Conservation (phyloP, 1,284 basidiomycete genomes). For the Irpex rosettiformis region DNA sequence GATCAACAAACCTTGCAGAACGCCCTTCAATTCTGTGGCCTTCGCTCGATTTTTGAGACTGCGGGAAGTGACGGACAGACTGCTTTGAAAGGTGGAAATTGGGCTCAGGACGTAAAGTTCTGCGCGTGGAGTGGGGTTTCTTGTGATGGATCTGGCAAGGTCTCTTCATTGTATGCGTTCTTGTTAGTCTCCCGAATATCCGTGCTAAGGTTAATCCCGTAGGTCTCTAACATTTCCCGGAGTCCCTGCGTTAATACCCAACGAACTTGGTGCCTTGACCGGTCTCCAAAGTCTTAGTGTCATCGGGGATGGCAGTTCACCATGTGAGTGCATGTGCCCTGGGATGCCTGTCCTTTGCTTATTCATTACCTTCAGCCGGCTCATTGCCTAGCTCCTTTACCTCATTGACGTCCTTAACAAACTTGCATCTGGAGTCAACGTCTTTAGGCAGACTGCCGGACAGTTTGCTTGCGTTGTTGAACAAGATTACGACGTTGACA, state of each 20-base stretch:
- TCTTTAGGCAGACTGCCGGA: constrained; percentile 37
- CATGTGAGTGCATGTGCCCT: constrained; percentile 29
- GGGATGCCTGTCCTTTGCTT: neutral
- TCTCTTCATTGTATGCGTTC: constrained; percentile 41
- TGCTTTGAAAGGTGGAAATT: constrained; percentile 39
- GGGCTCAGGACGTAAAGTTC: constrained; percentile 44
- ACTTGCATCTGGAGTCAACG: constrained; percentile 45
- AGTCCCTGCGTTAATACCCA: constrained; percentile 42
- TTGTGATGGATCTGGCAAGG: constrained; percentile 39
- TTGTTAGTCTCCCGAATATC: neutral
- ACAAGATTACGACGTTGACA: constrained; percentile 37
- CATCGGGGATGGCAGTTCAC: constrained; percentile 39
- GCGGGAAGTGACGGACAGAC: constrained; percentile 37
- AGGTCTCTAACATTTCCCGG: constrained; percentile 45
- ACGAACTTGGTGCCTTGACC: constrained; percentile 39
- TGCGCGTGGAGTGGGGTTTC: constrained; percentile 47
- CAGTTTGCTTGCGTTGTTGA: constrained; percentile 32
- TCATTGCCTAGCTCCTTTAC: constrained; percentile 35
- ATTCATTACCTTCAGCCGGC: constrained; percentile 31
- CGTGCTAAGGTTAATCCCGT: neutral
- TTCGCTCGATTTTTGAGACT: constrained; percentile 45
- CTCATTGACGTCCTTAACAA: constrained; percentile 36
- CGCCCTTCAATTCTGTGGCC: constrained; percentile 47
- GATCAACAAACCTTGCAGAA: constrained; percentile 32
- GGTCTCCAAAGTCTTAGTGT: constrained; percentile 37